Base-by-base conservation (phyloP, 805 yeast species). In the Lachancea sp. region DNA sequence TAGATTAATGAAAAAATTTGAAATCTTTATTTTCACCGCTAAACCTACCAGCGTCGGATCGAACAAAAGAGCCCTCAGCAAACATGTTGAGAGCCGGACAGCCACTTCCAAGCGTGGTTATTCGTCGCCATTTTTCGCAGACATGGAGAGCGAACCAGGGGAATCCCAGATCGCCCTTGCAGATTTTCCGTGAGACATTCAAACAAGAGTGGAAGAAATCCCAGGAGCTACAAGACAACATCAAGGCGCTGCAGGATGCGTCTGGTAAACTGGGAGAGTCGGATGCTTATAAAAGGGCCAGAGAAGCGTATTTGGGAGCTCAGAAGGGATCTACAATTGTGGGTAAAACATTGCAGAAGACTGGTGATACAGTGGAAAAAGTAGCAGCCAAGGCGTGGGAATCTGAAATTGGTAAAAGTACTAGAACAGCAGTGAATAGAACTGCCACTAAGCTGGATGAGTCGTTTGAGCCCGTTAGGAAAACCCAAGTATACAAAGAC, bases 331-430 rank as follows among this genome's bases (percentile, higher is more conserved):
- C 75, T 2, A 72, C 85, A 15, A 83, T 83, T 28, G 74, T 80
- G 5, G 80, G 83, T 11, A 77, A 83, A 59, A 82, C 87, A 31
- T 76, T 86, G 41, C 75, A 78, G 54, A 84, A 83, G 64, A 92
- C 97, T 4, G 97, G 97, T n/a, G 86, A 83, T 54, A 90, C 80
- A 29, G 87, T 92, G 25, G 97, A 96, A 40, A 81, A 75, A 43
- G 95, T 80, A 33, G 97, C 96, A 3, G 70, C 75, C 29, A 82
- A 80, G 45, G 96, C 97, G 1, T 92, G 98, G 98, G 96, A 92
- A 46, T 87, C 96, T 1, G 85, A 92, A 18, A 84, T 90, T 31
- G 92, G 95, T 45, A 79, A 81, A 60, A 83, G 81, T 36, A 89
- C 96, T n/a, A 75, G 97, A 55, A 72, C 77, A 32, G 87, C 88